Conservation (phyloP, 148 eudicot genomes). For the Cornus kousa region DNA sequence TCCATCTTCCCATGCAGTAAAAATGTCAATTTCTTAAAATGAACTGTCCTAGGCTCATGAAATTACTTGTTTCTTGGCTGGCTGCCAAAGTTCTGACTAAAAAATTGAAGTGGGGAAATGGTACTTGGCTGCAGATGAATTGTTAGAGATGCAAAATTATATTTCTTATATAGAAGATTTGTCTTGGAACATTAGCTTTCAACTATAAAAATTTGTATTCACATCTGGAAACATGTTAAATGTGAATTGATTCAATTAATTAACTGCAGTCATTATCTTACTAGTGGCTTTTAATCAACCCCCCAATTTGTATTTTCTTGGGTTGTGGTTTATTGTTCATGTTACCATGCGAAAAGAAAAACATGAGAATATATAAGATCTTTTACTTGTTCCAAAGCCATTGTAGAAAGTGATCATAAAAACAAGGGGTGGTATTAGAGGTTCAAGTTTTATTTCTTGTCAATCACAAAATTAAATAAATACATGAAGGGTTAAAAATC, state of each 20-base stretch:
- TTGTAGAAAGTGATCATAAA: too few species aligned
- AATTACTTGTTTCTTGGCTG: not conserved
- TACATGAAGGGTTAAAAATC: too few species aligned
- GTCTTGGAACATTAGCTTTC: not conserved
- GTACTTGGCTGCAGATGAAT: too few species aligned
- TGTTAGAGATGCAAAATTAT: too few species aligned
- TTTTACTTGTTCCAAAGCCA: too few species aligned
- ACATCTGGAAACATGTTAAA: not conserved
- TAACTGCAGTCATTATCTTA: too few species aligned
- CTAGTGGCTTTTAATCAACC: not conserved
- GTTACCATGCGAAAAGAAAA: not conserved
- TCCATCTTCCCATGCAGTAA: not conserved
- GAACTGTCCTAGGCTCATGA: not conserved
- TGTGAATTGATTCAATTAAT: not conserved
- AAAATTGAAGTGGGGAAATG: too few species aligned
- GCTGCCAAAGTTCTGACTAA: not conserved
- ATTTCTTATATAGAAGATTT: too few species aligned
- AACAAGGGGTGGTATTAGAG: too few species aligned
- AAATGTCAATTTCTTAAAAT: not conserved
- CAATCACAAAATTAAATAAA: too few species aligned
- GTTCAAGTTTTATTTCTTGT: too few species aligned
- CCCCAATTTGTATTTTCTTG: not conserved
- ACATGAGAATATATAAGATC: not conserved
- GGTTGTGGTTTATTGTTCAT: not conserved
- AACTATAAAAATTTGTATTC: not conserved